Conservation (phyloP, 805 yeast species). For the Saccharomyces eubayanus region DNA sequence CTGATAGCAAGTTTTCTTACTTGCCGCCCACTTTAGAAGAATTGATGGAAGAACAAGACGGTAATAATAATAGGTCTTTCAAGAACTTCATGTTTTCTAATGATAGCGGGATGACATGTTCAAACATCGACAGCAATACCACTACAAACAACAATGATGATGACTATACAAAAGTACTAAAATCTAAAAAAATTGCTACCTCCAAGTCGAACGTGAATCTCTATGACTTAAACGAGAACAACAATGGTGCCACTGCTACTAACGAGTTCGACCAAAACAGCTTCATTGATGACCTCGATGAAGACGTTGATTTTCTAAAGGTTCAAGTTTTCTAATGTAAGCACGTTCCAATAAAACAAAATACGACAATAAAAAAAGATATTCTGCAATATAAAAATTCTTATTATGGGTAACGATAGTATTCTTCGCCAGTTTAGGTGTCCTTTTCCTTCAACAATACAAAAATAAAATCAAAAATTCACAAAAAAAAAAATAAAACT, state of each 20-base stretch:
- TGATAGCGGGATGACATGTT: background rate
- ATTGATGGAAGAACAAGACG: constrained; percentile 28
- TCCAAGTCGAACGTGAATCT: background rate
- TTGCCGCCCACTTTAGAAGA: constrained; percentile 30
- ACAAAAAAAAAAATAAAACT: background rate
- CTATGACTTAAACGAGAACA: constrained; percentile 1
- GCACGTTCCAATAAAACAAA: background rate
- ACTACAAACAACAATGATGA: constrained; percentile 1
- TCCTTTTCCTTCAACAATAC: constrained; percentile 1
- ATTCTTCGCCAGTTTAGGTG: constrained; percentile 2
- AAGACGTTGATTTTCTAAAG: constrained; percentile 13
- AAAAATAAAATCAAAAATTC: background rate
- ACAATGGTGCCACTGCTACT: constrained; percentile 2
- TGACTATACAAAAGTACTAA: constrained; percentile 2
- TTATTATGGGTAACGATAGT: background rate
- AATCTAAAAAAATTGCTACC: background rate
- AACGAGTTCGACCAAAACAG: background rate
- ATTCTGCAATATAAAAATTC: background rate
- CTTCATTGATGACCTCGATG: constrained; percentile 8
- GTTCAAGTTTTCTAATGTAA: constrained; percentile 6
- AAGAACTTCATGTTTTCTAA: constrained; percentile 1
- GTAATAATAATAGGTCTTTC: constrained; percentile 2
- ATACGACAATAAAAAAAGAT: background rate
- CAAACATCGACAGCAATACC: background rate
- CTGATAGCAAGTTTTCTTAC: constrained; percentile 6